Percentiles rank a stretch among this genome's conserved stretches.
Evolutionary conservation across 2,329 filamentous ascomycete species (phyloP).

Genomic region (Cercospora berteroae): DNA sequence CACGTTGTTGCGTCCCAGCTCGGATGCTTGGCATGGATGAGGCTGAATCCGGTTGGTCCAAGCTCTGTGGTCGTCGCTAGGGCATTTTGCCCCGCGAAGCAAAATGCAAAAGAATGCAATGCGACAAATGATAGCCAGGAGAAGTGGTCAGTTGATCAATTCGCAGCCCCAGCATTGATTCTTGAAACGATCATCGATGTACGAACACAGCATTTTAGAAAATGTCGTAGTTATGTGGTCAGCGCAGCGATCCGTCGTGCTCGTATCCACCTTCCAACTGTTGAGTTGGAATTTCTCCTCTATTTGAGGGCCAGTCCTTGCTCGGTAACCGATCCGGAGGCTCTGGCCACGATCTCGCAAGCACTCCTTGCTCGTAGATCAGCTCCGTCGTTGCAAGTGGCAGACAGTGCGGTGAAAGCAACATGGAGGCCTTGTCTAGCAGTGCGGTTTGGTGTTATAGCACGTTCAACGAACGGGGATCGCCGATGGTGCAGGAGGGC

Average conservation of each 20-base stretch:
- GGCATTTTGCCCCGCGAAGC: conserved; percentile 1
- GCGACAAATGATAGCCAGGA: background rate
- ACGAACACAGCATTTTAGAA: background rate
- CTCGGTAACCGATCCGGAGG: conserved; percentile 5
- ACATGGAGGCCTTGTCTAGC: conserved; percentile 9
- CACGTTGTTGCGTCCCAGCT: background rate
- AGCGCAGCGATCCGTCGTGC: background rate
- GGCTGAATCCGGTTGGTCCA: background rate
- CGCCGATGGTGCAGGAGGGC: conserved; percentile 3
- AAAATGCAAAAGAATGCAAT: conserved; percentile 1
- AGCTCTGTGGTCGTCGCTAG: background rate
- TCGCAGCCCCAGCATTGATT: background rate
- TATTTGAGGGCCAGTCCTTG: background rate
- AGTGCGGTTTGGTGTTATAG: background rate
- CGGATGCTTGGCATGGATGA: background rate
- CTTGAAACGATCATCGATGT: conserved; percentile 1
- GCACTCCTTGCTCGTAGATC: conserved; percentile 1
- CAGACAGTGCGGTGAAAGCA: background rate
- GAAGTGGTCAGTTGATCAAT: background rate
- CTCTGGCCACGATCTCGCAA: conserved; percentile 2
- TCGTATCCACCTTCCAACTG: background rate
- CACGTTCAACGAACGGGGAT: conserved; percentile 6
- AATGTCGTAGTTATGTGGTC: conserved; percentile 2
- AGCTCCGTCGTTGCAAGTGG: background rate
- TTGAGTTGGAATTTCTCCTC: conserved; percentile 3